Evolutionary conservation across 2,329 filamentous ascomycete genomes (phyloP), one percentile per base, ranked within the genome.

Genomic region (Dactylellina leptospora): DNA sequence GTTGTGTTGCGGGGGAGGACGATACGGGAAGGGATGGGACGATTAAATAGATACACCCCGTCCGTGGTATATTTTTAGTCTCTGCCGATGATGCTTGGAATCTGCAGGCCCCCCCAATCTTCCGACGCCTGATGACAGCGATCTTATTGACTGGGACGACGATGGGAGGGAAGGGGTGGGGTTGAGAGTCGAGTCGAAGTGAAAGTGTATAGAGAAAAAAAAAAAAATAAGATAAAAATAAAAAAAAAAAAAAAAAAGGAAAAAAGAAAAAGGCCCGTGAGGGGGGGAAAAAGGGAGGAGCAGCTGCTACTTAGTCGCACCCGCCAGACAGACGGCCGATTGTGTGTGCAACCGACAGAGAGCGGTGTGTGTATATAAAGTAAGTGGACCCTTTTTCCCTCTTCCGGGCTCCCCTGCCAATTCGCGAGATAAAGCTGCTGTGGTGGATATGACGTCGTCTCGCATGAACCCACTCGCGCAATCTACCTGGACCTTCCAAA

Each of bases 371-470:
- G n/a, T 36, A 36, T 36, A 36, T 36, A 40, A 40, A 40, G 18
- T 11, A 40, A 6, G 18, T 11, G 36, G 36, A 40, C 13, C 5
- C 13, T 11, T 16, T 16, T n/a, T 11, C 36, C 18, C 36, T n/a
- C 36, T 16, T 40, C 18, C 36, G 36, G 18, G 18, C 40, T 44
- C 40, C 40, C 40, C 11, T 40, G 36, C 36, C 13, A 23, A 45
- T 45, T 45, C 40, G 40, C 40, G 11, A 45, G 22, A 45, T 10
- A n/a, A 10, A 20, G 40, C 13, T n/a, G 11, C 18, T 45, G 4
- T 4, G 9, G 33, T 16, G 9, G 33, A 8, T 44, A 53, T 64
- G 60, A 64, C 60, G 60, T 64, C 60, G 51, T 56, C 50, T 55
- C 51, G 60, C 60, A 64, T 64, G 50, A 50, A 23, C 40, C 33